These are phyloP conservation scores for Sporobolomyces phaffii DNA, from an alignment of 768 basidiomycete species.

Conservation along the genomic window DNA sequence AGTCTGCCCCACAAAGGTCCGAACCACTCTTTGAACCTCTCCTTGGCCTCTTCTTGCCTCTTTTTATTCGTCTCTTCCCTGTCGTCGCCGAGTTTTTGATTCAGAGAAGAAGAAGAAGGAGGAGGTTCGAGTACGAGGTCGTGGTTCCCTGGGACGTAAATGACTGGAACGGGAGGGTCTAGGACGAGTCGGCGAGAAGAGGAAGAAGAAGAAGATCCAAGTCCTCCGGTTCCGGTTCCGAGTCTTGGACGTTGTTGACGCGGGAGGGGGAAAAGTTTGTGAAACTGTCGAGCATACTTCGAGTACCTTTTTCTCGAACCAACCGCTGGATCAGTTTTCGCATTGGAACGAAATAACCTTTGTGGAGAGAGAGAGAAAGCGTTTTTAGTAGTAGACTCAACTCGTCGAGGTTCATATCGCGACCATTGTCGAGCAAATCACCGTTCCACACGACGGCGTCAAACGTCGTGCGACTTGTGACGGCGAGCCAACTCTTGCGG, in stretches of 20 bases:
- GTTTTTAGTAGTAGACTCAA: too few relatives aligned
- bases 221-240: too few relatives aligned
- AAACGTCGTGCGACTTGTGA: constrained; percentile 56
- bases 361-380: too few relatives aligned
- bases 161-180: constrained; percentile 37
- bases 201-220: constrained; percentile 3
- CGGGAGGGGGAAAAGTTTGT: constrained; percentile 50
- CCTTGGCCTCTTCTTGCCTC: neutral
- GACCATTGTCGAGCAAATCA: constrained; percentile 85
- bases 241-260: constrained; percentile 25
- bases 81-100: too few relatives aligned
- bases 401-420: constrained; percentile 52
- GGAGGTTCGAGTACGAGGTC: constrained; percentile 61
- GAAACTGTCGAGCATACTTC: constrained; percentile 62
- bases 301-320: constrained; percentile 58
- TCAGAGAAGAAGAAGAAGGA: constrained; percentile 34
- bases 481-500: constrained; percentile 65
- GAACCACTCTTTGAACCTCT: constrained; percentile 68
- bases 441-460: constrained; percentile 76
- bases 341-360: too few relatives aligned
- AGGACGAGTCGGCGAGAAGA: constrained; percentile 3
- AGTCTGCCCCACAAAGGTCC: constrained; percentile 60
- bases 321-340: neutral
- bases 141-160: constrained; percentile 84
- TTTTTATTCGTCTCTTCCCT: too few relatives aligned